Conservation (phyloP, 2,329 filamentous ascomycete species). For the Pyrenochaeta sp. region DNA sequence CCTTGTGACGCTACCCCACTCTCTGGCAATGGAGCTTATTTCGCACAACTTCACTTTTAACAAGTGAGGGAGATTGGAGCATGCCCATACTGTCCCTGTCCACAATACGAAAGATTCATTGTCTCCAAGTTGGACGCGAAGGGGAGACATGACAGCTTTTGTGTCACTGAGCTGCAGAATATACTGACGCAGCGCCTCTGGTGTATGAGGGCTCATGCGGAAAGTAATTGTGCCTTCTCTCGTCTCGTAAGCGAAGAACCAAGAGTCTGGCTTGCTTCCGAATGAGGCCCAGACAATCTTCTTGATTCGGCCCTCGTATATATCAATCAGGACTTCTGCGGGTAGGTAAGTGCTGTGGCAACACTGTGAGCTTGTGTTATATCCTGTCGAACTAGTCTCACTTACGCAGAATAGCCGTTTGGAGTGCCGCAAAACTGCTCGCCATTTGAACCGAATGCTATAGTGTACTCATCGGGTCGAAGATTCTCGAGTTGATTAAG, state of each 20-base stretch:
- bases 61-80: constrained; percentile 18
- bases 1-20: constrained; percentile 7
- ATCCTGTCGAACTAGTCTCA: not conserved
- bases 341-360: constrained; percentile 32
- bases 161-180: constrained; percentile 7
- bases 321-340: constrained; percentile 8
- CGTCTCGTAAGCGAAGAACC: constrained; percentile 37
- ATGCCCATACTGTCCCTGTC: constrained; percentile 28
- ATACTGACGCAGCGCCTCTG: constrained; percentile 15
- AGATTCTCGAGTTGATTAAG: constrained; percentile 25
- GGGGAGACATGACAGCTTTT: not conserved
- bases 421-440: constrained; percentile 37
- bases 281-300: constrained; percentile 39
- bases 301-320: constrained; percentile 14
- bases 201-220: constrained; percentile 19
- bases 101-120: constrained; percentile 34
- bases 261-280: constrained; percentile 31
- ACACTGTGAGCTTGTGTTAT: constrained; percentile 4
- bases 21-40: constrained; percentile 10
- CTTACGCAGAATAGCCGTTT: constrained; percentile 39
- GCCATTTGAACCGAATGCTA: constrained; percentile 33
- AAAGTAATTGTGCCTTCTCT: constrained; percentile 13
- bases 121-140: constrained; percentile 39
- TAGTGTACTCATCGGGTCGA: constrained; percentile 32
- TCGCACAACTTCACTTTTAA: constrained; percentile 11